Conservation (phyloP, 2,329 filamentous ascomycete genomes). For the Meredithiella fracta region DNA sequence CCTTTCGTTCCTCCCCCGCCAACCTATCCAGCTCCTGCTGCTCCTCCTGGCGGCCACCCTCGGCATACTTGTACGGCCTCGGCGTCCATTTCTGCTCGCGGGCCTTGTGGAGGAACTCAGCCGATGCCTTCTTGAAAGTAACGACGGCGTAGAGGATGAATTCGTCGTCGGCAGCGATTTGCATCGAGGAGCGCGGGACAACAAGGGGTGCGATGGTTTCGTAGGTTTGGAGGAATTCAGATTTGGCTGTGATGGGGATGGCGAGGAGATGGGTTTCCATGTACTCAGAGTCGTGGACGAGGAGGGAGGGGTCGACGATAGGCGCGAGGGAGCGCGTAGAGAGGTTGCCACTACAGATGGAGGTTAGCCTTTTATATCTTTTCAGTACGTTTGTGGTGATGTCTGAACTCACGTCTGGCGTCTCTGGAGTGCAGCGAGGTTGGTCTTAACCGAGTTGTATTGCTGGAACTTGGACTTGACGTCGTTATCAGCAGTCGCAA, state of each 20-base stretch:
- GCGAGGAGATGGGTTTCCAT: constrained; percentile 90
- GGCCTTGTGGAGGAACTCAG: constrained; percentile 81
- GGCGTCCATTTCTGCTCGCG: constrained; percentile 90
- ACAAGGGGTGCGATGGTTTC: constrained; percentile 84
- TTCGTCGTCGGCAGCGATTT: constrained; percentile 75
- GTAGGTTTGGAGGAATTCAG: constrained; percentile 80
- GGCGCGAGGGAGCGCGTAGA: constrained; percentile 85
- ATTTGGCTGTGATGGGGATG: constrained; percentile 61
- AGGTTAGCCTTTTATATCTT: constrained; percentile 11
- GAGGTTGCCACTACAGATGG: constrained; percentile 57
- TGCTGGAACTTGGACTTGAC: constrained; percentile 88
- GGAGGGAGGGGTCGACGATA: constrained; percentile 62
- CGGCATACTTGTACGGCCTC: constrained; percentile 81
- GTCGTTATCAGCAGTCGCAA: constrained; percentile 84
- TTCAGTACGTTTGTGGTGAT: neutral
- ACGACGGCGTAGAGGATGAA: constrained; percentile 79
- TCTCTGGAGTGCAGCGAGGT: constrained; percentile 62
- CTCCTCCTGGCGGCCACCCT: constrained; percentile 81
- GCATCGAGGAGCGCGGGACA: constrained; percentile 68
- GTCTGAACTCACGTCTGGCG: constrained; percentile 56
- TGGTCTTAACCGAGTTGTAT: constrained; percentile 83
- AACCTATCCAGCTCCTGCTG: constrained; percentile 70
- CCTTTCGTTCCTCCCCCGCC: constrained; percentile 69
- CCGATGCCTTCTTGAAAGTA: constrained; percentile 78
- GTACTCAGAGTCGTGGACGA: constrained; percentile 86